Conservation (phyloP, 306 rosid species). For the Cucumis melo region DNA sequence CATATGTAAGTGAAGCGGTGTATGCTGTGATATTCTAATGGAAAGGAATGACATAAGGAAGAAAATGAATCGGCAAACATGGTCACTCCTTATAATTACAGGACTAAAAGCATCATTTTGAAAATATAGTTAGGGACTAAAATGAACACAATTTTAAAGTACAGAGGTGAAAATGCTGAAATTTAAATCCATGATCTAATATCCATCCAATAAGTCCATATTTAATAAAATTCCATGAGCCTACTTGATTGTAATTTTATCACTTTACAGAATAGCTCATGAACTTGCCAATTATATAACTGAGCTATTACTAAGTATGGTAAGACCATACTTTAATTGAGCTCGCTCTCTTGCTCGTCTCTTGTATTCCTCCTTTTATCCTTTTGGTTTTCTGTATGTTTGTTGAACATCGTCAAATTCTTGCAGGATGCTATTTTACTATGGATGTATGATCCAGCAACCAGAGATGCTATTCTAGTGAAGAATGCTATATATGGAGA, state of each 20-base stretch:
- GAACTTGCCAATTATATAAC: background rate
- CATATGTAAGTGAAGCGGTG: no score
- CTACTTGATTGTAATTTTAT: background rate
- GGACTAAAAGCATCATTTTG: no score
- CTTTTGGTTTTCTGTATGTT: background rate
- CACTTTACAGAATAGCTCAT: no score
- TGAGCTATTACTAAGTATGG: background rate
- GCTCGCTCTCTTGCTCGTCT: background rate
- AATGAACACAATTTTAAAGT: no score
- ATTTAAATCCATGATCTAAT: background rate
- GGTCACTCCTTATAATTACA: no score
- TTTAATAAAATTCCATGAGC: background rate
- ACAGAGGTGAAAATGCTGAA: background rate
- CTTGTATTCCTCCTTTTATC: background rate
- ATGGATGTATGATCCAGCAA: conserved; percentile 74
- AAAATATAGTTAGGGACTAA: no score
- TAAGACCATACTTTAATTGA: background rate
- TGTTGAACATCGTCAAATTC: background rate
- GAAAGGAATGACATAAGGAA: no score
- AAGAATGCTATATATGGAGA: conserved; percentile 23
- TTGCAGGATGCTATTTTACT: conserved; percentile 50
- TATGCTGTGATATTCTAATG: no score
- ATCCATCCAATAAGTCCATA: background rate
- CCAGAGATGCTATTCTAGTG: conserved; percentile 49
- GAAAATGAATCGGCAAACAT: background rate